phyloP scores from a whole-genome alignment of 2,329 filamentous ascomycete genomes.

The Penicillium sp. region DNA sequence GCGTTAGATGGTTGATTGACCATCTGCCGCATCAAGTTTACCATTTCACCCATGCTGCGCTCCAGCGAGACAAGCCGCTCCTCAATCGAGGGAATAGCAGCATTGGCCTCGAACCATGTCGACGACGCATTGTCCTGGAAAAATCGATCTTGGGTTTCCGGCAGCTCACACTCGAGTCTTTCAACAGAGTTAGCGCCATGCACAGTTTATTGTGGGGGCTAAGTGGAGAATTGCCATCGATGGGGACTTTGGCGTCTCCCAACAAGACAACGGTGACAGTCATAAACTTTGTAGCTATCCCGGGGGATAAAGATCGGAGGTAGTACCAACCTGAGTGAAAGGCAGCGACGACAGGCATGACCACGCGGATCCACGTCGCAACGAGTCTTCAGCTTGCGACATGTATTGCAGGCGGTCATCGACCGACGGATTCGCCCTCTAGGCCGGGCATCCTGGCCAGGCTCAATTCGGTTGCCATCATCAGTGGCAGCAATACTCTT shows the following conservation, averaged over 20 bases:
- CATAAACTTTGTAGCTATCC: neutral
- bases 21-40: conserved; percentile 31
- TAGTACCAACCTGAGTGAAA: conserved; percentile 31
- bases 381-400: conserved; percentile 36
- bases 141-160: conserved; percentile 29
- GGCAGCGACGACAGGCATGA: conserved; percentile 34
- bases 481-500: conserved; percentile 23
- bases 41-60: conserved; percentile 34
- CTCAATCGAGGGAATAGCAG: conserved; percentile 31
- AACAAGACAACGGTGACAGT: too few relatives aligned
- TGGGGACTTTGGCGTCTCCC: neutral
- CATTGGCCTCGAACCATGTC: conserved; percentile 29
- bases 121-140: conserved; percentile 30
- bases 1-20: conserved; percentile 23
- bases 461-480: conserved; percentile 21
- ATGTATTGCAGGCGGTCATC: conserved; percentile 37
- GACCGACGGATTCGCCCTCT: conserved; percentile 34
- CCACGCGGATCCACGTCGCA: conserved; percentile 34
- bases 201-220: neutral
- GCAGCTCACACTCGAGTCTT: conserved; percentile 35
- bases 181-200: conserved; percentile 8
- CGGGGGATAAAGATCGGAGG: neutral
- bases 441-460: conserved; percentile 26
- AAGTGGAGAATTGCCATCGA: neutral
- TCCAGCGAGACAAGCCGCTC: conserved; percentile 32